phyloP scores from a whole-genome alignment of 169 alveolate genomes.

The Eimeria zaria region DNA sequence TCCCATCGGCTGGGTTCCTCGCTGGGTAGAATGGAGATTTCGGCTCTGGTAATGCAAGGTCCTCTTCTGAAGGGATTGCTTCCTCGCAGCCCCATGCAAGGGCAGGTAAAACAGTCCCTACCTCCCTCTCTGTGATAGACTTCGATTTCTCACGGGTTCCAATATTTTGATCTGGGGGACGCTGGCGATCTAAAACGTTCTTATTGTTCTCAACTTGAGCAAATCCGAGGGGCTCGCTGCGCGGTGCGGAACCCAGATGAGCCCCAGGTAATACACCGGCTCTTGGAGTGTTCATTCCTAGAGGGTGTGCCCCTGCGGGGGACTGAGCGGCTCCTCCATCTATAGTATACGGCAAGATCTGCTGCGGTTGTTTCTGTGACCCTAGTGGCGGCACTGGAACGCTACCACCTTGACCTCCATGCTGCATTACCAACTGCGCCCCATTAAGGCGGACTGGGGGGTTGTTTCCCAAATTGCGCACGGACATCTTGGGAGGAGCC shows the following conservation, averaged over 20 bases:
- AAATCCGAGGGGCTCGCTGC: not conserved
- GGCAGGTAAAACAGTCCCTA: constrained; percentile 63
- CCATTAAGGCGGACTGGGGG: constrained; percentile 57
- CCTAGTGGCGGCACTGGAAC: constrained; percentile 15
- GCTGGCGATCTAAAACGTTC: not conserved
- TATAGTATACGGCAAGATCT: constrained; percentile 65
- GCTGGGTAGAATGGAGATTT: constrained; percentile 70
- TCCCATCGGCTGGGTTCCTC: constrained; percentile 8
- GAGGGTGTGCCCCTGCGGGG: constrained; percentile 27
- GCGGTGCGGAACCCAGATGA: not conserved
- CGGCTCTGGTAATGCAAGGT: constrained; percentile 68
- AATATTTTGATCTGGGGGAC: not conserved
- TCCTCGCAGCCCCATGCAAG: constrained; percentile 68
- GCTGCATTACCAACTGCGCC: constrained; percentile 73
- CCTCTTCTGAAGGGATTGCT: constrained; percentile 72
- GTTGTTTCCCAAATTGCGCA: not conserved
- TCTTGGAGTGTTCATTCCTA: constrained; percentile 18
- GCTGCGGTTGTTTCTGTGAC: constrained; percentile 47
- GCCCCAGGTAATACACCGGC: not conserved
- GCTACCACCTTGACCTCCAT: constrained; percentile 51
- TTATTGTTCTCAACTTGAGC: not conserved
- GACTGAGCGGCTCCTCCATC: constrained; percentile 64
- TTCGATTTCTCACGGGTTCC: constrained; percentile 64
- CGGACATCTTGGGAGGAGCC: constrained; percentile 15
- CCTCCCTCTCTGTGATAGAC: constrained; percentile 71